phyloP scores from a whole-genome alignment of 257 asterid genomes.

The Solanum tacnaense region DNA sequence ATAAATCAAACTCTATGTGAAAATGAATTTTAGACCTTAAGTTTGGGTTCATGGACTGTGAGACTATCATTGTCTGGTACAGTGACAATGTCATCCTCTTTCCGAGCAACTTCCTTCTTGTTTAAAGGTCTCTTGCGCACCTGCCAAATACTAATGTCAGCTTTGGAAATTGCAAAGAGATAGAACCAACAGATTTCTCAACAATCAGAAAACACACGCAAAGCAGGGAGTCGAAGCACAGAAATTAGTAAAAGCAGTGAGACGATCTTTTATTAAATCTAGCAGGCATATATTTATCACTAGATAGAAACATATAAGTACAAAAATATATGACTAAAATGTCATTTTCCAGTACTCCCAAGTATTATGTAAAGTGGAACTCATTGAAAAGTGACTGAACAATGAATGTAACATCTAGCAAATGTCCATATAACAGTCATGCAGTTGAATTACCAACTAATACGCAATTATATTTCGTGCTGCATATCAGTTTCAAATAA shows the following conservation, averaged over 20 bases:
- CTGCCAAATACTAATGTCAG: conserved; percentile 25
- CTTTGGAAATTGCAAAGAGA: background rate
- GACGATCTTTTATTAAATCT: background rate
- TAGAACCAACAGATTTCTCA: background rate
- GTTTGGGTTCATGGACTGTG: conserved; percentile 86
- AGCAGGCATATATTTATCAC: background rate
- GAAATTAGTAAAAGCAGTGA: background rate
- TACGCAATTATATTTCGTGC: background rate
- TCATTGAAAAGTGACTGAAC: background rate
- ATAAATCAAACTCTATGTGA: background rate
- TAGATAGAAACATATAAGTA: background rate
- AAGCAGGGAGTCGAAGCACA: background rate
- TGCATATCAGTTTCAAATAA: background rate
- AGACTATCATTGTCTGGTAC: conserved; percentile 69
- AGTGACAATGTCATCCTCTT: conserved; percentile 89
- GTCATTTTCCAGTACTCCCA: background rate
- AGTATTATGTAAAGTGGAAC: background rate
- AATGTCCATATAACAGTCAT: background rate
- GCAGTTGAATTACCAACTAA: background rate
- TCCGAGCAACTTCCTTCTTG: conserved; percentile 85
- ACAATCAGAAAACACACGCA: background rate
- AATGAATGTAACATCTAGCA: background rate
- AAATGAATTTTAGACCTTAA: conserved; percentile 48
- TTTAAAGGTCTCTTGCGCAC: conserved; percentile 98
- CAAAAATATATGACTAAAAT: background rate